A percentile compares a stretch with the other conserved stretches of the same genome.
phyloP scores from a whole-genome alignment of 148 eudicot species.

The Suaeda aralocaspica region DNA sequence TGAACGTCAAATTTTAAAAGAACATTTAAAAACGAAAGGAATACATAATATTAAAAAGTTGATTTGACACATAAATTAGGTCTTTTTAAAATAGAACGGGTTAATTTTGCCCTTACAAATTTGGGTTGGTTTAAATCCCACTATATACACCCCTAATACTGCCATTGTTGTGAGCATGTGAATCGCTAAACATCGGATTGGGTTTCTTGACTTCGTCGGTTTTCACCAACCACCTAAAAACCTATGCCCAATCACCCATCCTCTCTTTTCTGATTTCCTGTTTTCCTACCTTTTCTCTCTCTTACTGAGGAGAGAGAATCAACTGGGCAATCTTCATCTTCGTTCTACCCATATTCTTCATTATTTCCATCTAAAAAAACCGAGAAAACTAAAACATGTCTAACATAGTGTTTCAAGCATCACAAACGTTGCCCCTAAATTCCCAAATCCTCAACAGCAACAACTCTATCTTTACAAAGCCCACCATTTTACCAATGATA shows the following conservation, averaged over 20 bases:
- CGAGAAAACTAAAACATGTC: slow-evolving; percentile 26
- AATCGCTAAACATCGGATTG: slow-evolving; percentile 13
- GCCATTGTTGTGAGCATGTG: too few species aligned
- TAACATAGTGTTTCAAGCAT: slow-evolving; percentile 55
- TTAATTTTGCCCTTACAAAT: too few species aligned
- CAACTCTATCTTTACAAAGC: slow-evolving; percentile 27
- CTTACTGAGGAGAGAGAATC: background rate
- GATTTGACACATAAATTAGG: too few species aligned
- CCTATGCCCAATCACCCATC: slow-evolving; percentile 6
- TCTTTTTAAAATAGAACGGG: too few species aligned
- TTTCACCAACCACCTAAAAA: slow-evolving; percentile 19
- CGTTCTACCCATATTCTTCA: background rate
- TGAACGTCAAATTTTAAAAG: too few species aligned
- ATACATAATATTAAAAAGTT: too few species aligned
- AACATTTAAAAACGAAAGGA: too few species aligned
- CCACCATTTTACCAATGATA: slow-evolving; percentile 24
- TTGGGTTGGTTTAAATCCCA: too few species aligned
- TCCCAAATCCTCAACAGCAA: slow-evolving; percentile 38
- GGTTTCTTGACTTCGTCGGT: slow-evolving; percentile 10
- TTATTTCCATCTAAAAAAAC: background rate
- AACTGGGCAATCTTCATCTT: background rate
- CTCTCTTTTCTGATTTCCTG: background rate
- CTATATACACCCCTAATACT: too few species aligned
- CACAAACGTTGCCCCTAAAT: slow-evolving; percentile 58
- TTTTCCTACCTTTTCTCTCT: background rate